These are phyloP conservation scores for Penicillium angulare DNA, from an alignment of 495 filamentous ascomycete genomes.

Conservation along the genomic window DNA sequence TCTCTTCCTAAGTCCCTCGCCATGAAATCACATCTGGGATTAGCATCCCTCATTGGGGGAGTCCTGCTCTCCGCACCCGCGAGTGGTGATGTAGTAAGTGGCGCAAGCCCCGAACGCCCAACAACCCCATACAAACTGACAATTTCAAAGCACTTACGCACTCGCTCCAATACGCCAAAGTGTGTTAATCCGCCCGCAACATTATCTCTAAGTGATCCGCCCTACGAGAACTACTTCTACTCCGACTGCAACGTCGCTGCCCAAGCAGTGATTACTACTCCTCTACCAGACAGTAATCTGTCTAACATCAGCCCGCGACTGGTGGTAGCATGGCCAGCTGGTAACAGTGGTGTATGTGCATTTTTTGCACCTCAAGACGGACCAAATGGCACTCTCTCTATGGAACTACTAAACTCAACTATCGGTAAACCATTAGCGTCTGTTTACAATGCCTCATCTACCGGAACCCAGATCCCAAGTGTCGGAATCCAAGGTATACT, in stretches of 20 bases:
- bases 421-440: conserved; percentile 30
- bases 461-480: conserved; percentile 24
- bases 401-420: conserved; percentile 49
- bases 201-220: conserved; percentile 32
- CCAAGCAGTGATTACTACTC: conserved; percentile 60
- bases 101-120: background rate
- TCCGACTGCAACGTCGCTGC: conserved; percentile 55
- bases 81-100: conserved; percentile 16
- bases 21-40: no score
- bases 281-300: conserved; percentile 51
- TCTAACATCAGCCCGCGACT: conserved; percentile 53
- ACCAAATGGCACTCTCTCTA: conserved; percentile 51
- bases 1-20: no score
- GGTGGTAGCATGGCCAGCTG: conserved; percentile 63
- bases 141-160: background rate
- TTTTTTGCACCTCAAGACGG: conserved; percentile 55
- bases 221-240: conserved; percentile 65
- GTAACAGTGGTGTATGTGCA: conserved; percentile 56
- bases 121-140: background rate
- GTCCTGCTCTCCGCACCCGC: no score
- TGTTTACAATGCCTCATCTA: conserved; percentile 25
- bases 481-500: conserved; percentile 53
- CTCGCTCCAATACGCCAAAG: background rate
- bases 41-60: no score
- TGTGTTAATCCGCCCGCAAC: conserved; percentile 15